Base-by-base conservation (phyloP, 73 alveolate species). In the Durusdinium trenchii region DNA sequence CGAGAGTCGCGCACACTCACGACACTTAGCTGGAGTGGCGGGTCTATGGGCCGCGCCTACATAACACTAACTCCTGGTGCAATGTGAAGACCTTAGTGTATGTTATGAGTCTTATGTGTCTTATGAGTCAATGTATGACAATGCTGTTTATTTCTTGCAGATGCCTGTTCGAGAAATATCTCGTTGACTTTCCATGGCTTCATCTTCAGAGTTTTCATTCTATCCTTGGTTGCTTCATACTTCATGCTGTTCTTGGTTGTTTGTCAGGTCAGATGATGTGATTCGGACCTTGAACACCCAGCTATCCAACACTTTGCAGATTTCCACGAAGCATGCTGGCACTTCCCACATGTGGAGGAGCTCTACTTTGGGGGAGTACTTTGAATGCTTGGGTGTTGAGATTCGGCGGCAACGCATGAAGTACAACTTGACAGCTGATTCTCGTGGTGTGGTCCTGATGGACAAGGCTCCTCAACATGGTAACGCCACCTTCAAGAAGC, bases 401-500 rank as follows among this genome's bases (percentile, higher is more conserved):
- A 18, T 71, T 3, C 48, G 84, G 3, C 52, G 9, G 52, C 9
- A 38, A 71, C 32, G 84, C 32, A 35, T 71, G 52, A 71, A 71
- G 51, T 32, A 36, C 30, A n/a, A n/a, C 7, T 51, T 71, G 52
- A 38, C 51, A 71, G 6, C 52, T 71, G 52, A 71, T 3, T 6
- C 16, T 36, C 48, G 51, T 7, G 84, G 52, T 6, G 32, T 71
- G 51, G 51, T 71, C 6, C 38, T 71, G 16, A 10, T 14, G 40
- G 84, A 71, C 84, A 71, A 71, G 51, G 84, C 84, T 5, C 30
- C 84, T 10, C 52, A 36, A 6, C 84, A 71, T 71, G 84, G 52
- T 3, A 7, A 30, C 48, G 28, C 84, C 6, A 32, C 84, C 51
- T 71, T 71, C 28, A 32, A 35, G 18, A 18, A 18, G 9, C 10